Evolutionary conservation across 352 stramenopile species (phyloP), one percentile per base, ranked within the genome.

Genomic region (Phytophthora vignae): DNA sequence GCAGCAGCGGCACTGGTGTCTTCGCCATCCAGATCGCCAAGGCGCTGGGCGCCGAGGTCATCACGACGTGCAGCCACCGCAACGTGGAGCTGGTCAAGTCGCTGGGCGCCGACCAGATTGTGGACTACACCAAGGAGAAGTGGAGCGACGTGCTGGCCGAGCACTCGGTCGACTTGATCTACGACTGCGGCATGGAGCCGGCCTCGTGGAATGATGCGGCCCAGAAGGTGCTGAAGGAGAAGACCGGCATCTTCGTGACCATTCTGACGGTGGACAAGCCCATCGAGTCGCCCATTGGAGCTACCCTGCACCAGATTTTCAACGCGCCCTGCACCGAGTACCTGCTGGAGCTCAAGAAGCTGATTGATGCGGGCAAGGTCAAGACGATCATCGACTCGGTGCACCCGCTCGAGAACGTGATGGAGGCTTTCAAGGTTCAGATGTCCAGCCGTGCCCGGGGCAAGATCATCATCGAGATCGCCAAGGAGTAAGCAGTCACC

Each of bases 1-100:
- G 86, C 11, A 89, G 79, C 69, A 84, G 87, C 38, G 80, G 82
- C 53, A 87, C 84, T 19, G 88, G 88, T 12, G 19, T 84, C 5
- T 83, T 87, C 31, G 86, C 59, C 10, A 63, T 91, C 22, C 87
- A 94, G 57, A 77, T 95, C 55, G 82, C 84, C 25, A 89, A 89
- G 69, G 72, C 69, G 3, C 19, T 79, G 2, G 78, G 73, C 0
- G 77, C 69, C 1, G 46, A 53, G 42, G 66, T 79, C 3, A 60
- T 87, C n/a, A 58, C 68, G 9, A 85, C 79, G 17, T 74, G 72
- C 40, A 90, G 80, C 53, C 56, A 67, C 11, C 72, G 74, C 59
- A 88, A 91, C 52, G 70, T 66, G 11, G 78, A 78, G 44, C 60
- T 78, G 12, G 84, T 87, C 29, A 70, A 79, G 60, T 74, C 72